Percentiles rank a stretch among this genome's conserved stretches.
Conservation (phyloP, 305 asterid species). For the Rubia balearica region DNA sequence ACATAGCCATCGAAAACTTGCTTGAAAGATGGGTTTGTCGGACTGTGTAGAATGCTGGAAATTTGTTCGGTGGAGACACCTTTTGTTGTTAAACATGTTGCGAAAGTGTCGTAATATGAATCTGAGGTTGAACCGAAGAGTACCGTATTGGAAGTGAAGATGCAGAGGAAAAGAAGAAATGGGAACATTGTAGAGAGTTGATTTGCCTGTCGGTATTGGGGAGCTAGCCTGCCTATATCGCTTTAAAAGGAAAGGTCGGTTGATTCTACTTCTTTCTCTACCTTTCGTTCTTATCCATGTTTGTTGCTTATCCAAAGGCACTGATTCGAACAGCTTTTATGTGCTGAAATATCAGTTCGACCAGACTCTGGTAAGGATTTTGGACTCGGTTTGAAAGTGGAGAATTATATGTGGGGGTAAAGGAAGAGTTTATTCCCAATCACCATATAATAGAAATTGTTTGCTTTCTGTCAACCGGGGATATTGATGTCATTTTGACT, state of each 20-base stretch:
- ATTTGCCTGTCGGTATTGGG: no score
- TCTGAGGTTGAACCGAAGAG: neutral
- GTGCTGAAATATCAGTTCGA: neutral
- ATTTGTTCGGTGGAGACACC: neutral
- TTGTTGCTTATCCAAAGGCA: neutral
- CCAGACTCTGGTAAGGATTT: no score
- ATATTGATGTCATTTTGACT: no score
- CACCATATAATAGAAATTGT: no score
- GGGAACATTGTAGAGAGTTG: neutral
- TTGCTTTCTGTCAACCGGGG: no score
- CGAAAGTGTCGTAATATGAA: neutral
- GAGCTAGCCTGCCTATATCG: neutral
- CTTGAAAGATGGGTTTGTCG: conserved; percentile 3
- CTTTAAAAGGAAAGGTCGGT: neutral
- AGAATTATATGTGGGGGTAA: no score
- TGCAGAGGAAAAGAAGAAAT: neutral
- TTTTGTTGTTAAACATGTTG: neutral
- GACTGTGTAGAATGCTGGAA: neutral
- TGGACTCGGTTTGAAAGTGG: no score
- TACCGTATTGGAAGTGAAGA: neutral
- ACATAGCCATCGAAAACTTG: neutral
- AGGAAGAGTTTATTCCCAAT: no score
- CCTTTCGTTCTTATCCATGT: neutral
- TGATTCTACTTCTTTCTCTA: neutral
- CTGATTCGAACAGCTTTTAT: neutral